Conservation (phyloP, 2,329 filamentous ascomycete genomes). For the Talaromyces pinophilus region DNA sequence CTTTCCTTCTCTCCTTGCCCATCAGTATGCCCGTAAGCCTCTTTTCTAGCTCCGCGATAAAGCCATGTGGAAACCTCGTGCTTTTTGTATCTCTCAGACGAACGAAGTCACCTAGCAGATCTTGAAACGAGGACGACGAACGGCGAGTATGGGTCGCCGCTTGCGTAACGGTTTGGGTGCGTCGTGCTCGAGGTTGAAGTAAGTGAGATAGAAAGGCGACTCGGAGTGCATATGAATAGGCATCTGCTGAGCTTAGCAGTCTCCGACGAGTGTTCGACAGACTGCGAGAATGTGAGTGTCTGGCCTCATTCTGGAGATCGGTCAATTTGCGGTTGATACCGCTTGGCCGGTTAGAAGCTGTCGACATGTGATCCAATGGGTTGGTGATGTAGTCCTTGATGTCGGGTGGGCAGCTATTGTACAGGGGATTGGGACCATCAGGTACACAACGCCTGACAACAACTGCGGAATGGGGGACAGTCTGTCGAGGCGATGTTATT, state of each 20-base stretch:
- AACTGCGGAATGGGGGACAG: background rate
- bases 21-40: constrained; percentile 77
- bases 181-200: constrained; percentile 83
- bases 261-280: constrained; percentile 46
- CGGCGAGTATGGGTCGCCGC: constrained; percentile 67
- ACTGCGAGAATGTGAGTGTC: constrained; percentile 46
- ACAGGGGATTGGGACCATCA: constrained; percentile 25
- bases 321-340: constrained; percentile 50
- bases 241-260: constrained; percentile 66
- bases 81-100: constrained; percentile 67
- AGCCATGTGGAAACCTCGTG: constrained; percentile 69
- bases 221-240: constrained; percentile 86
- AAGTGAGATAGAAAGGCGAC: constrained; percentile 91
- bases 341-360: constrained; percentile 48
- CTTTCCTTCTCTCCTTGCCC: constrained; percentile 79
- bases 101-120: constrained; percentile 85
- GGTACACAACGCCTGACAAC: constrained; percentile 4
- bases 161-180: constrained; percentile 77
- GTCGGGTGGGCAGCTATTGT: constrained; percentile 19
- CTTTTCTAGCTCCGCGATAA: constrained; percentile 71
- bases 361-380: constrained; percentile 46
- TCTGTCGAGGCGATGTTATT: background rate
- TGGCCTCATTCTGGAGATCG: constrained; percentile 48
- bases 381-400: constrained; percentile 22
- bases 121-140: constrained; percentile 70